Conservation (phyloP, 225 moss, liverwort and hornwort genomes). For the Bryum argenteum region DNA sequence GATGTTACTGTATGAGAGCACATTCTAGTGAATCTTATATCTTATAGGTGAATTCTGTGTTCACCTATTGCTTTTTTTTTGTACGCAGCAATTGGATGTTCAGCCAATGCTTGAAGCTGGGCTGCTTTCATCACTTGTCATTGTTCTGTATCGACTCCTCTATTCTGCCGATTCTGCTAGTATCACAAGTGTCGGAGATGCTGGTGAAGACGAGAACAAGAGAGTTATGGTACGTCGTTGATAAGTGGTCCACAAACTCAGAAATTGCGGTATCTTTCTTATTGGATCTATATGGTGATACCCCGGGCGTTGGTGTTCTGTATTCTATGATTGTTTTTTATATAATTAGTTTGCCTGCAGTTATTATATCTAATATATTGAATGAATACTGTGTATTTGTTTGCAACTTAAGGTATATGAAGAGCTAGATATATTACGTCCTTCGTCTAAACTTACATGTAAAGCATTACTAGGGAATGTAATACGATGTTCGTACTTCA, state of each 20-base stretch:
- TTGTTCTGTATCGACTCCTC: conserved; percentile 80
- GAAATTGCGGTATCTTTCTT: not conserved
- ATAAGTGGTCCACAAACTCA: conserved; percentile 1
- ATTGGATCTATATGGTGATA: not conserved
- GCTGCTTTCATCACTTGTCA: conserved; percentile 89
- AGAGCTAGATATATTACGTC: conserved; percentile 6
- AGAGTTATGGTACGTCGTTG: conserved; percentile 46
- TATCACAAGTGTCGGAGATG: conserved; percentile 27
- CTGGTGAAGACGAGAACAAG: conserved; percentile 47
- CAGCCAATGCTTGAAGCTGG: conserved; percentile 89
- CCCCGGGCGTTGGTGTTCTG: not conserved
- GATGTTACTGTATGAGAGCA: conserved; percentile 4
- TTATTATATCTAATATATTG: not conserved
- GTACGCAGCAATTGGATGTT: conserved; percentile 80
- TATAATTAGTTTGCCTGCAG: conserved; percentile 7
- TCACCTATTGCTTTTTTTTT: conserved; percentile 19
- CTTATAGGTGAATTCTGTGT: too few species aligned
- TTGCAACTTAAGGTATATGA: not conserved
- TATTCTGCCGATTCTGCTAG: conserved; percentile 54
- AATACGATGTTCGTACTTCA: conserved; percentile 11
- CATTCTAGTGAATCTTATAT: not conserved
- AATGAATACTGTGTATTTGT: too few species aligned
- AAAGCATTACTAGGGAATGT: conserved; percentile 20
- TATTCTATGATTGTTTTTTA: not conserved
- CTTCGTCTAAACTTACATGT: not conserved